A percentile compares a stretch with the other conserved stretches of the same genome.
phyloP scores from a whole-genome alignment of 2,329 filamentous ascomycete genomes.

The Myriosclerotinia curreyana region DNA sequence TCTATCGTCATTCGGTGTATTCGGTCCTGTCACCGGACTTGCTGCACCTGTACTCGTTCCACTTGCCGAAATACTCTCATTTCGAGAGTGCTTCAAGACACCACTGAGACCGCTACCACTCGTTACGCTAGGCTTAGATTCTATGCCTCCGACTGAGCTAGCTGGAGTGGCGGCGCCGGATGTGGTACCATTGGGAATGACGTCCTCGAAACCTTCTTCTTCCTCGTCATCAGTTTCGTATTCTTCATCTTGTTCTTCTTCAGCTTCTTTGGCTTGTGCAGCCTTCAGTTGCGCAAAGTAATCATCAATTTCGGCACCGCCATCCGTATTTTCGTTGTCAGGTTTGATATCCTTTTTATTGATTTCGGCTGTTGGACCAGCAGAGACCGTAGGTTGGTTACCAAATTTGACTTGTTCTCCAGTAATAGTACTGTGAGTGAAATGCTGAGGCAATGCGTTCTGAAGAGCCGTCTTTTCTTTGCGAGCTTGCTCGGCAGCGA shows the following conservation, averaged over 20 bases:
- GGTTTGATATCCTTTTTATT: conserved; percentile 48
- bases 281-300: conserved; percentile 65
- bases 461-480: conserved; percentile 65
- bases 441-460: conserved; percentile 70
- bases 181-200: conserved; percentile 32
- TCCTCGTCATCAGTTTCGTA: conserved; percentile 50
- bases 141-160: conserved; percentile 31
- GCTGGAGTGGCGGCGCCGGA: conserved; percentile 36
- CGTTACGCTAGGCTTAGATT: conserved; percentile 26
- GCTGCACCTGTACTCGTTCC: conserved; percentile 38
- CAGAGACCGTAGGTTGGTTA: conserved; percentile 41
- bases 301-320: conserved; percentile 58
- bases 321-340: conserved; percentile 44
- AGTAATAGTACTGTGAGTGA: conserved; percentile 66
- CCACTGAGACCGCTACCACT: conserved; percentile 30
- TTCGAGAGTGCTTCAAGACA: conserved; percentile 33
- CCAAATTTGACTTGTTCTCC: conserved; percentile 56
- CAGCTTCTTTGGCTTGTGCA: conserved; percentile 52
- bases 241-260: conserved; percentile 51
- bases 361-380: conserved; percentile 40
- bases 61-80: conserved; percentile 35
- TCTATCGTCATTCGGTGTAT: conserved; percentile 44
- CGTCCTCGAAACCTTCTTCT: conserved; percentile 49
- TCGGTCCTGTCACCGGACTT: conserved; percentile 39
- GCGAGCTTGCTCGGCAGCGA: conserved; percentile 60